A percentile compares a stretch with the other conserved stretches of the same genome.
These are phyloP conservation scores for Ulmus americana DNA, from an alignment of 331 rosid genomes.

Conservation along the genomic window DNA sequence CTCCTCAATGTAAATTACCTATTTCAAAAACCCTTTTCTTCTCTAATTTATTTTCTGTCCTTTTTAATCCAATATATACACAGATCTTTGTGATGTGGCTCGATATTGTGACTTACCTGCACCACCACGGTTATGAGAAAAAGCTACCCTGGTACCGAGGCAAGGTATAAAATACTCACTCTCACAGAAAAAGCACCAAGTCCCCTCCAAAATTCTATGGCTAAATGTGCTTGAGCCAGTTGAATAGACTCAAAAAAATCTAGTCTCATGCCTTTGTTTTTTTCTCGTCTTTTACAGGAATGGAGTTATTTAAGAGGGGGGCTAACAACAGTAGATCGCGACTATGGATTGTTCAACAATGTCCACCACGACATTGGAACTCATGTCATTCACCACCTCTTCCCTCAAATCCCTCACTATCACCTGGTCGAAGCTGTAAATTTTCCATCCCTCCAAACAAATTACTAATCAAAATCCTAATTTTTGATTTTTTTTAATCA, in stretches of 20 bases:
- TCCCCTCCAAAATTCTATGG: too few relatives aligned
- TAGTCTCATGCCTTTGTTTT: neutral
- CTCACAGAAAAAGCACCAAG: too few relatives aligned
- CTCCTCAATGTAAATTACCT: neutral
- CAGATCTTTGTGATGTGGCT: constrained; percentile 81
- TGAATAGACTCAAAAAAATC: too few relatives aligned
- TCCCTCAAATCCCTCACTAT: constrained; percentile 96
- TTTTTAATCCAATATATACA: neutral
- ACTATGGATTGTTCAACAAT: constrained; percentile 73
- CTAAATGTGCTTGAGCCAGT: too few relatives aligned
- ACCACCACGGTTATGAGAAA: constrained; percentile 78
- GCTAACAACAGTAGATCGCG: constrained; percentile 82
- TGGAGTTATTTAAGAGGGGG: constrained; percentile 95
- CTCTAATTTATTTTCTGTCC: neutral
- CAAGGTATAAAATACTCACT: constrained; percentile 38
- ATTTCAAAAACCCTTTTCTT: neutral
- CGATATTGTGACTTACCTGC: constrained; percentile 83
- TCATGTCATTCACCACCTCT: constrained; percentile 90
- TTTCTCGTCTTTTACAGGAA: constrained; percentile 42
- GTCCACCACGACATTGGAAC: constrained; percentile 96
- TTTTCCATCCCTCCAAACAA: neutral
- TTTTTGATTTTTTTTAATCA: too few relatives aligned
- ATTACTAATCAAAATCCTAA: too few relatives aligned
- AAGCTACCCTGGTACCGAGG: constrained; percentile 98
- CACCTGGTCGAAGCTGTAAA: constrained; percentile 81